Conservation (phyloP, 2,329 filamentous ascomycete species). For the Sarocladiaceae sp. region DNA sequence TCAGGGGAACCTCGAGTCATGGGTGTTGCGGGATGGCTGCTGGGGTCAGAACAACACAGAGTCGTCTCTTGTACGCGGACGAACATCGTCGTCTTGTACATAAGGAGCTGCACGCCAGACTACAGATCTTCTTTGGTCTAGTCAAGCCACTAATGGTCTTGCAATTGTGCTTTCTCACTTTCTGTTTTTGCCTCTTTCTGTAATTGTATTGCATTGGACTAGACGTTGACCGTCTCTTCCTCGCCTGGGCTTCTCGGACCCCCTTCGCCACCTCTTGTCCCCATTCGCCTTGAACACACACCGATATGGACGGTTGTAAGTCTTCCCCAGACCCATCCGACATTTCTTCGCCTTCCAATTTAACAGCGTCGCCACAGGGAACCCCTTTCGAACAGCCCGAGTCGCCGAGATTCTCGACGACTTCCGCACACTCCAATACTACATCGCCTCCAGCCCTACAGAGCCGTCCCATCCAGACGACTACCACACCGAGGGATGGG, state of each 20-base stretch:
- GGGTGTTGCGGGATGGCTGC: too few species aligned
- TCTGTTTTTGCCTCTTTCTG: background rate
- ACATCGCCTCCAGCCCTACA: slow-evolving; percentile 50
- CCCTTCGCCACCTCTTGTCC: too few species aligned
- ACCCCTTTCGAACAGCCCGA: slow-evolving; percentile 51
- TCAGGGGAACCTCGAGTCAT: too few species aligned
- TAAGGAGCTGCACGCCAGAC: too few species aligned
- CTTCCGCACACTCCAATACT: slow-evolving; percentile 56
- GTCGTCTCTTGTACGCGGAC: too few species aligned
- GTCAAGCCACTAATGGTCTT: too few species aligned
- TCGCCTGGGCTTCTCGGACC: too few species aligned
- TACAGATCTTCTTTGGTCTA: too few species aligned
- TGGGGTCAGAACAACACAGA: too few species aligned
- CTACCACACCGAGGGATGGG: slow-evolving; percentile 59
- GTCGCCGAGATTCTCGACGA: slow-evolving; percentile 57
- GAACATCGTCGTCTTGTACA: too few species aligned
- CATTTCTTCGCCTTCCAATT: background rate
- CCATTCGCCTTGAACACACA: background rate
- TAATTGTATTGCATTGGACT: background rate
- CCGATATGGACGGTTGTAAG: slow-evolving; percentile 7
- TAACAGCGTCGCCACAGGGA: slow-evolving; percentile 19
- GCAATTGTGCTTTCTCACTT: background rate
- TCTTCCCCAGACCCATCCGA: background rate
- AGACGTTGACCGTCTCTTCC: too few species aligned
- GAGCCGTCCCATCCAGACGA: slow-evolving; percentile 51